These are phyloP conservation scores for Inga leiocalycina DNA, from an alignment of 306 rosid genomes.

Conservation along the genomic window DNA sequence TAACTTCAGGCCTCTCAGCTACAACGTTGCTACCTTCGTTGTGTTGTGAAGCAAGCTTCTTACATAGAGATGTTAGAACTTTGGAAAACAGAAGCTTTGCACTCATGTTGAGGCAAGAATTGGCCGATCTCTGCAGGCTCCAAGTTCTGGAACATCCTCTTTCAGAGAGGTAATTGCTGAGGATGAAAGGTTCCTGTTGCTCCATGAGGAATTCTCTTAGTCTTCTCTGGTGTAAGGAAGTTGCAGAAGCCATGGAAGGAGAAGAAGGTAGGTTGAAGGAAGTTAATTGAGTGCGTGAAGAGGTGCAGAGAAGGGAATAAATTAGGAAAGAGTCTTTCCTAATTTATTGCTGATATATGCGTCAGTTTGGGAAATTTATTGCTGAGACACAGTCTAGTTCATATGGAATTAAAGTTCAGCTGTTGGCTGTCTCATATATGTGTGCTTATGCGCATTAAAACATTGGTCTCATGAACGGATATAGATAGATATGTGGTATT, in stretches of 20 bases:
- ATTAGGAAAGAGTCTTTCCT: neutral
- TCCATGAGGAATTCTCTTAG: slow-evolving; percentile 65
- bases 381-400: neutral
- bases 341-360: neutral
- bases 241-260: slow-evolving; percentile 57
- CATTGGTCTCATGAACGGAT: neutral
- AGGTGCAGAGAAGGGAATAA: slow-evolving; percentile 10
- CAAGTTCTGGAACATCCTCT: slow-evolving; percentile 45
- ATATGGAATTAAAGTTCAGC: slow-evolving; percentile 2
- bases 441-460: neutral
- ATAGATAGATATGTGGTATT: neutral
- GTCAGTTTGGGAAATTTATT: slow-evolving; percentile 25
- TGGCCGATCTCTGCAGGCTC: slow-evolving; percentile 39
- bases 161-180: slow-evolving; percentile 65
- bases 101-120: slow-evolving; percentile 28
- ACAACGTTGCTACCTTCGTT: slow-evolving; percentile 15
- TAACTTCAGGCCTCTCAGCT: slow-evolving; percentile 28
- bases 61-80: slow-evolving; percentile 41
- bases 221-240: slow-evolving; percentile 49
- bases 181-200: slow-evolving; percentile 77
- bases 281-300: slow-evolving; percentile 28
- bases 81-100: slow-evolving; percentile 41
- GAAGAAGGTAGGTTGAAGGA: slow-evolving; percentile 10
- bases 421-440: neutral
- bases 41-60: slow-evolving; percentile 47